Evolutionary conservation across 2,329 filamentous ascomycete genomes (phyloP), one percentile per base, ranked within the genome.

Genomic region (Fusarium chuoi): DNA sequence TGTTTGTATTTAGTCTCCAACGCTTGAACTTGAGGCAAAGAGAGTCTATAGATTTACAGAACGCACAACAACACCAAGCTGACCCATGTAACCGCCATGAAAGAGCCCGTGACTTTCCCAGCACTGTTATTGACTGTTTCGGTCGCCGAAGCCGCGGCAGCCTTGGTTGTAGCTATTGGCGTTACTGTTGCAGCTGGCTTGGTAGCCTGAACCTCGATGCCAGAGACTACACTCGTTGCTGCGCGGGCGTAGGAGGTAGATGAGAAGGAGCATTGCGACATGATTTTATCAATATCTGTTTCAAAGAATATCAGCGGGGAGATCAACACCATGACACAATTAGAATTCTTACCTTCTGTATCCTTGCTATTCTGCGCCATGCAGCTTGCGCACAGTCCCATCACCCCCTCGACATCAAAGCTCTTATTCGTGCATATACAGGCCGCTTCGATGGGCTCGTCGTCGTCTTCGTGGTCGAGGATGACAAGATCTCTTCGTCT

Each of bases 271-370:
- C 62, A 65, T 7, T 65, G 62, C 30, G 18, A 28, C 62, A 65
- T 65, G 30, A 65, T 54, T 12, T 64, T 65, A 1, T 65, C 33
- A 3, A 65, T 24, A 1, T 65, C 58, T 63, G 2, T 3, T 20
- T 9, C 7, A 6, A 0, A 1, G 0, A 38, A 10, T 3, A 18
- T 65, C 10, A 63, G 33, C 2, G 2, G 4, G 2, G 6, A 48
- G 13, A 18, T 1, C 3, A 2, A 22, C 18, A 0, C 0, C 6
- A 1, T 10, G 6, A 5, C 13, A 11, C 2, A 12, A 2, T 30
- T 30, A 3, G 5, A 6, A 1, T 0, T 5, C 18, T 6, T 28
- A 65, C 62, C 45, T n/a, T 65, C 22, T 54, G 62, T 36, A 12
- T 64, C 58, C 3, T 54, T 28, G 6, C 58, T 65, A 2, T 65